A percentile compares a stretch with the other conserved stretches of the same genome.
Conservation (phyloP, 345 rosid species). For the Boechera divaricarpa region DNA sequence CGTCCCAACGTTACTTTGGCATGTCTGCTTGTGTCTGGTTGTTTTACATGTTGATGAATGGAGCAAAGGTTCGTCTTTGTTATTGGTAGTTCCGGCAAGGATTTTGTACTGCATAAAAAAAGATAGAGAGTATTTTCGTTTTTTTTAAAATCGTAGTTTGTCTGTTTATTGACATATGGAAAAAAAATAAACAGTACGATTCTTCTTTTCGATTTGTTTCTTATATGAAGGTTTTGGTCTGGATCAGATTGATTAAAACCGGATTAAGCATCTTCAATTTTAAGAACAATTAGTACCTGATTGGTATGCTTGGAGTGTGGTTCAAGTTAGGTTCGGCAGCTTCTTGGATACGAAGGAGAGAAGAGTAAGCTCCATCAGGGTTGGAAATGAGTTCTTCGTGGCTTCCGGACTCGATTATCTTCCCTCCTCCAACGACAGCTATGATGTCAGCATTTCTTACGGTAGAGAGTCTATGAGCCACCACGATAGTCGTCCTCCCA, state of each 20-base stretch:
- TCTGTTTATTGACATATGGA: too few relatives aligned
- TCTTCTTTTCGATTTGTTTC: neutral
- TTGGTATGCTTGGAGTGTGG: slow-evolving; percentile 54
- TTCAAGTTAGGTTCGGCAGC: slow-evolving; percentile 64
- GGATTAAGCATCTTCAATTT: neutral
- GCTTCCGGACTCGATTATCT: slow-evolving; percentile 84
- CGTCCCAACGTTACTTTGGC: slow-evolving; percentile 58
- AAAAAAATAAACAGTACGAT: too few relatives aligned
- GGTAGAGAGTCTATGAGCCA: slow-evolving; percentile 94
- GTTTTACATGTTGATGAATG: slow-evolving; percentile 57
- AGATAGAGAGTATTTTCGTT: neutral
- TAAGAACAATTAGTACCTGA: slow-evolving; percentile 57
- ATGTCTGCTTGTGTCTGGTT: slow-evolving; percentile 50
- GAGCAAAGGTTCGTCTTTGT: slow-evolving; percentile 62
- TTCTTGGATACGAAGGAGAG: slow-evolving; percentile 85
- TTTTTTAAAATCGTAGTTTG: neutral
- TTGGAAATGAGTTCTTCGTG: slow-evolving; percentile 83
- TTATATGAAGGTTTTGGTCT: neutral
- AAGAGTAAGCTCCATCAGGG: slow-evolving; percentile 66
- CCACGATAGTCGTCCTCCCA: slow-evolving; percentile 88
- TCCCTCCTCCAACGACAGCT: slow-evolving; percentile 79
- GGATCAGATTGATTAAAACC: slow-evolving; percentile 9
- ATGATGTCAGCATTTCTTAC: slow-evolving; percentile 85
- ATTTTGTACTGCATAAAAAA: slow-evolving; percentile 17
- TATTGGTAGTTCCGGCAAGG: slow-evolving; percentile 41